Evolutionary conservation across 805 yeast species (phyloP), one percentile per base, ranked within the genome.

Genomic region (Teunomyces barrocoloradensis): DNA sequence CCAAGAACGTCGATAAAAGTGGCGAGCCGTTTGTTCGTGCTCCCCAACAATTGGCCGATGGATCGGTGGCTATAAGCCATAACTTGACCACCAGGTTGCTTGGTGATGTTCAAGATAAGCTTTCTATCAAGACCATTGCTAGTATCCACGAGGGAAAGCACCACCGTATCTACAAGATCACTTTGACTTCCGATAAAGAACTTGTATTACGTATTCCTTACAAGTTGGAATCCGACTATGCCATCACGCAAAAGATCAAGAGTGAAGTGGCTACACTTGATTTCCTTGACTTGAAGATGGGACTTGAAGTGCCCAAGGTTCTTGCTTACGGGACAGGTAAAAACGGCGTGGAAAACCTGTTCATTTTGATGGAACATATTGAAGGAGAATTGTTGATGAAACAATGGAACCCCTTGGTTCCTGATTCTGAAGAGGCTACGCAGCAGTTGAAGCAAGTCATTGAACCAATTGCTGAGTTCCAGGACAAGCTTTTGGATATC

Each of bases 251-350:
- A 51, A 84, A 88, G 56, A 74, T 92, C 59, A 83, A 86, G 63
- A 82, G 90, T 63, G 99, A 92, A 66, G 97, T 84, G 45, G 99
- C 99, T 17, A 92, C 98, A 0, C 73, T 88, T 75, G 98, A 92
- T 66, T 94, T 87, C 65, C 75, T 85, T 46, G 65, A 74, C 30
- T 66, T 78, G 53, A 88, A 89, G 61, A 68, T 87, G 46, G 82
- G 81, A 1, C 65, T 86, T 42, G 76, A 78, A 20, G 87, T 87
- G 38, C 97, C 97, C 36, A 81, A 79, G 56, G 87, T 88, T 10
- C 69, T 81, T 46, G 78, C 85, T 2, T 87, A 82, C 59, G 89
- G 89, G 49, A 73, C 80, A 25, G 77, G 79, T 39, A 66, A 73
- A 18, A 92, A 91, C 63, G 76, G 82, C 11, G 60, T 91, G 29